Evolutionary conservation across 768 basidiomycete genomes (phyloP), one percentile per base, ranked within the genome.

Genomic region (Phylloporus arenicola): DNA sequence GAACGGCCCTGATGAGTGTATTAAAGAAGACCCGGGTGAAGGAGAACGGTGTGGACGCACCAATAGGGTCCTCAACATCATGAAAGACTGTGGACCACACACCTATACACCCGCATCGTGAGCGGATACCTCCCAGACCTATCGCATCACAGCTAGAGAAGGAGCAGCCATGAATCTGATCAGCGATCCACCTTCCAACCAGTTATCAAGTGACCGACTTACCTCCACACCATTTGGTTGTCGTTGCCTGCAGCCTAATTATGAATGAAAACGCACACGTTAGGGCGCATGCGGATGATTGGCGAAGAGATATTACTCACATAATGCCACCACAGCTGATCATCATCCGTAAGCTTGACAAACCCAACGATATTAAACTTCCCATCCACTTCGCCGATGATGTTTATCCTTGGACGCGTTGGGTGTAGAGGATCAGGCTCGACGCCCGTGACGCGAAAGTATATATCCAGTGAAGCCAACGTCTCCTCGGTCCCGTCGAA

Each of bases 291-390:
- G 40, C 7, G 2, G n/a, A 42, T 29, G 24, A 25, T 3, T 25
- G 24, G 10, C 25, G 25, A 25, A 14, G 14, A 33, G 8, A 3
- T 1, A 13, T 29, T 33, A 50, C 83, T 59, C 61, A 86, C 85
- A 63, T 81, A 83, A 64, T 79, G 76, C 82, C 82, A 83, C 46
- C 77, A 74, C 9, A 85, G 64, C 41, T 82, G 73, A 45, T 75
- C 68, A 48, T 87, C 83, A 0, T 73, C 69, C 0, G 80, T 80
- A 63, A 86, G 72, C 55, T 72, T 70, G 14, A 85, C 77, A 22
- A 62, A 69, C 3, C 86, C 85, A 6, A 66, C 62, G 63, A 87
- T 74, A 3, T 71, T 72, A 22, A 77, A 75, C 6, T 69, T 65
- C 4, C 73, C 71, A n/a, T 71, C 67, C 58, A 82, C 72, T 49